Evolutionary conservation across 495 filamentous ascomycete genomes (phyloP).

Genomic region (Geopyxis carbonaria): DNA sequence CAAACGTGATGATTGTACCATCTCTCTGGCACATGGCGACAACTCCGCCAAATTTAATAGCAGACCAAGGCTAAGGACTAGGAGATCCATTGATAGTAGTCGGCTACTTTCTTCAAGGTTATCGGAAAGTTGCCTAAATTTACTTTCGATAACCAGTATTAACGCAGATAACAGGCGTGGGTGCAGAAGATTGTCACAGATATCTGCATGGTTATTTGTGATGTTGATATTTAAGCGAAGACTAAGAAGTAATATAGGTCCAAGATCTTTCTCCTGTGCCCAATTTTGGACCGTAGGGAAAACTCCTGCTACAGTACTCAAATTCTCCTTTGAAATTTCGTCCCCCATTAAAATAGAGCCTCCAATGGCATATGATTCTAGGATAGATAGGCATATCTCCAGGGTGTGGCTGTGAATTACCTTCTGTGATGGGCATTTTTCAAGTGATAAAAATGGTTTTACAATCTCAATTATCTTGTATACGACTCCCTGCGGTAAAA

Average conservation of each 20-base stretch:
- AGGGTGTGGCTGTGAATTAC: conserved; percentile 25
- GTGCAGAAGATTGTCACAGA: conserved; percentile 48
- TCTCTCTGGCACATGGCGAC: conserved; percentile 28
- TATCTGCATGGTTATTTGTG: conserved; percentile 59
- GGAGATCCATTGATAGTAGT: conserved; percentile 40
- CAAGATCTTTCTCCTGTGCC: conserved; percentile 8
- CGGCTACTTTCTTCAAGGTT: conserved; percentile 31
- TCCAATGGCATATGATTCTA: conserved; percentile 41
- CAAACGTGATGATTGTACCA: too few species aligned
- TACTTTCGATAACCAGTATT: conserved; percentile 22
- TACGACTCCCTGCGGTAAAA: conserved; percentile 37
- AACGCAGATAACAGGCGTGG: conserved; percentile 26
- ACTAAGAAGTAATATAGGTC: conserved; percentile 25
- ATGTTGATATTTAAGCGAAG: conserved; percentile 70
- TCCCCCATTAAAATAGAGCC: conserved; percentile 6
- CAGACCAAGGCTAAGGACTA: conserved; percentile 64
- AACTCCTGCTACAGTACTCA: conserved; percentile 15
- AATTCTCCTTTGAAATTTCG: conserved; percentile 13
- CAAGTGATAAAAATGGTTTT: conserved; percentile 11
- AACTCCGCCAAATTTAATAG: conserved; percentile 83
- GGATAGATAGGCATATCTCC: conserved; percentile 39
- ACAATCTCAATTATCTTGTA: conserved; percentile 36
- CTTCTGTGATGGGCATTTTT: conserved; percentile 22
- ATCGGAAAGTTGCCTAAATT: conserved; percentile 28
- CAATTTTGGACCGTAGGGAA: conserved; percentile 10